Conservation (phyloP, 768 basidiomycete species). For the Hortiboletus campestris region DNA sequence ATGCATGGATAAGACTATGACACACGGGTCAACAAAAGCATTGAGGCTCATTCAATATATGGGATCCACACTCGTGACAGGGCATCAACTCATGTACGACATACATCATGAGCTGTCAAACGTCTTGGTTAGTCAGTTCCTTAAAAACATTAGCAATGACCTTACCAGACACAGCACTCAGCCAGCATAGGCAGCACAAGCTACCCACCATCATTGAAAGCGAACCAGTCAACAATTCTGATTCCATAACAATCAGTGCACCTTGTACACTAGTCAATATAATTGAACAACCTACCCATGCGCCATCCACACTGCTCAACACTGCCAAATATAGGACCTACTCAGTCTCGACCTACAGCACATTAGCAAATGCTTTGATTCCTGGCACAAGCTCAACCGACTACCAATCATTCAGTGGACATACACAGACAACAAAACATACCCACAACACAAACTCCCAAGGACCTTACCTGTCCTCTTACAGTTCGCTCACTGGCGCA, state of each 20-base stretch:
- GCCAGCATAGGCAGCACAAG: neutral
- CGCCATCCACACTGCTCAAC: too few species aligned
- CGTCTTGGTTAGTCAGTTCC: neutral
- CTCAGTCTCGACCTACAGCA: neutral
- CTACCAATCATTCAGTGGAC: neutral
- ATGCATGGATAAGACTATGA: slow-evolving; percentile 10
- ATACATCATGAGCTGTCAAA: neutral
- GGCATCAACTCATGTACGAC: neutral
- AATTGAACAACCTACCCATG: neutral
- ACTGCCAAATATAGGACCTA: neutral
- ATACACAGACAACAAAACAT: neutral
- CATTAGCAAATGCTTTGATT: neutral
- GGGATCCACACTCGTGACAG: neutral
- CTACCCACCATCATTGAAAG: neutral
- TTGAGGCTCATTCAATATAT: neutral
- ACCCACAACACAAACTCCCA: neutral
- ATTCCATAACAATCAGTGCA: neutral
- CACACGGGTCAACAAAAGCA: neutral
- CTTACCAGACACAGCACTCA: neutral
- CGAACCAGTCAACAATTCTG: too few species aligned
- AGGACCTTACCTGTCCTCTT: neutral
- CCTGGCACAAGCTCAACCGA: neutral
- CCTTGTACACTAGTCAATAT: neutral
- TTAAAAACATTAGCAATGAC: neutral
- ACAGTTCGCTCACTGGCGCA: neutral